These are phyloP conservation scores for Rosa lucieae DNA, from an alignment of 306 rosid species.

Conservation along the genomic window DNA sequence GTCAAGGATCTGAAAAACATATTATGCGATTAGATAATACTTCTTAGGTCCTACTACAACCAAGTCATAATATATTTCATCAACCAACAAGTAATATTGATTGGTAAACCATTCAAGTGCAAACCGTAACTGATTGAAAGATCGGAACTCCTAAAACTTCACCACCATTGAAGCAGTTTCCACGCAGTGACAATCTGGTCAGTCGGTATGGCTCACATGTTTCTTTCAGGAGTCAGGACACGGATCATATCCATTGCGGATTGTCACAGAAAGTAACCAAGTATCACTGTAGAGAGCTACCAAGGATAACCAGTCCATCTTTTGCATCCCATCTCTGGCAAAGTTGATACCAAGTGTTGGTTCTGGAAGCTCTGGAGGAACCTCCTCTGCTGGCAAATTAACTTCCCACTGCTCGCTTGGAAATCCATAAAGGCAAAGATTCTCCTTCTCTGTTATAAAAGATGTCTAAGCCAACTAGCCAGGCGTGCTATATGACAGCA, in stretches of 20 bases:
- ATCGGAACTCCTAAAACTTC: not conserved
- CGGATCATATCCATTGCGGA: not conserved
- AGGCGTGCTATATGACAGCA: not conserved
- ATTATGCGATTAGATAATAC: too few species aligned
- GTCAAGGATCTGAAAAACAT: too few species aligned
- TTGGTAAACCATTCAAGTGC: not conserved
- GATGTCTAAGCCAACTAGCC: not conserved
- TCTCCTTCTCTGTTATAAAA: slow-evolving; percentile 55
- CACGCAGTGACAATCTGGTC: not conserved
- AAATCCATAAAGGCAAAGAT: slow-evolving; percentile 74
- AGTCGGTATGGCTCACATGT: not conserved
- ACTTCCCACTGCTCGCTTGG: slow-evolving; percentile 75
- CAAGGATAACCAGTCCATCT: slow-evolving; percentile 63
- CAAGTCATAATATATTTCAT: too few species aligned
- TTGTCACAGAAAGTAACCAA: slow-evolving; percentile 58
- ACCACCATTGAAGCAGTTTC: not conserved
- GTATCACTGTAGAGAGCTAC: slow-evolving; percentile 82
- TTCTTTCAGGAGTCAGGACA: not conserved
- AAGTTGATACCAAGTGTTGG: slow-evolving; percentile 71
- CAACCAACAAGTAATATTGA: too few species aligned
- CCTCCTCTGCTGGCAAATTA: slow-evolving; percentile 60
- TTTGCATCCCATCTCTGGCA: slow-evolving; percentile 62
- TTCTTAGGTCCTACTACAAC: too few species aligned
- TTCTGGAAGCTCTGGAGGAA: slow-evolving; percentile 73
- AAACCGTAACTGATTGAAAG: not conserved